Base-by-base conservation (phyloP, 225 moss, liverwort and hornwort species). In the Pseudoscleropodium purum region DNA sequence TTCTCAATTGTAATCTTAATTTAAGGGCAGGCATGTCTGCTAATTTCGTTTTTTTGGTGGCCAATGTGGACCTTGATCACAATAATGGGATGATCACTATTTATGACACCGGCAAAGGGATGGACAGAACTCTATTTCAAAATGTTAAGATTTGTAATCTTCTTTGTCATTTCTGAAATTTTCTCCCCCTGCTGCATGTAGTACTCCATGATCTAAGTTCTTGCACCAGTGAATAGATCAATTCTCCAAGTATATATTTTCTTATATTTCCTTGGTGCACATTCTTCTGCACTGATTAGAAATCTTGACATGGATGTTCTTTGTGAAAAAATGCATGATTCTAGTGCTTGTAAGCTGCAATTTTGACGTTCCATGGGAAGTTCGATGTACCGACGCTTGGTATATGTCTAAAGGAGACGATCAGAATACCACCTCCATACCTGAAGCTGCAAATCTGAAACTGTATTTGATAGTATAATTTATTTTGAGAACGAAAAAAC, bases 71-170 rank as follows among this genome's bases (percentile, higher is more conserved):
- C 52, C 67, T 94, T 7, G 90, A 94, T 79, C 80, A 81, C 18
- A 13, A 27, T 2, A 73, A 61, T 26, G 87, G 62, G 15, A 92
- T 83, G 75, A 91, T 94, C 11, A 85, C 60, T 3, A 92, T 92
- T 37, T 92, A 66, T 10, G 92, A 94, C 86, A 92, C 94, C 16
- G 92, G 94, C 17, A 92, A 89, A 83, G 92, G 92, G 85, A 94
- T 94, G 94, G 94, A 94, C 56, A 90, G 37, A 90, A 92, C 69
- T 91, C 92, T 30, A 91, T 94, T 45, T 88, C 92, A 59, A 92
- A 92, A 87, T 94, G 94, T 92, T 92, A 85, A 21, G 82, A 12
- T 33, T 88, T 72, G 51, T 18, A 79, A 61, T 41, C 36, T 83
- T 61, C 68, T 39, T 68, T 61, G 36, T 57, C 83, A 57, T 62